Base-by-base conservation (phyloP, 2,329 filamentous ascomycete species). In the Fusarium proliferatum region DNA sequence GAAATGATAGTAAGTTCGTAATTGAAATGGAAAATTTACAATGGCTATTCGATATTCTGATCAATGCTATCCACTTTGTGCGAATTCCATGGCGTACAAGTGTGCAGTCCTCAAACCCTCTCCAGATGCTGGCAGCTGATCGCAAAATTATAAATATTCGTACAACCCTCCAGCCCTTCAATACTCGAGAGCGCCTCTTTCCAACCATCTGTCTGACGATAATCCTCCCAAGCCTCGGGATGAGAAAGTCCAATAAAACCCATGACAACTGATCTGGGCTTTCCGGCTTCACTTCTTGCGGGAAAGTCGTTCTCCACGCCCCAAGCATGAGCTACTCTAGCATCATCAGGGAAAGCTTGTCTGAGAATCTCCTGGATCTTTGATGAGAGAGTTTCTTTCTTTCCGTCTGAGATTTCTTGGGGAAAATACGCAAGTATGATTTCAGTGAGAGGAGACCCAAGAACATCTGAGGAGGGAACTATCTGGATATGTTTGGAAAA, bases 261-360 rank as follows among this genome's bases (percentile, higher is more conserved):
- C 51, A 72, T 56, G 0, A 72, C 45, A 39, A 64, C 34, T 12
- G 34, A 23, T 33, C 70, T 58, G 1, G 11, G 26, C 2, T 34
- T 13, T 3, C 63, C 60, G 4, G 62, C 17, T 26, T 57, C 46
- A 4, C 38, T 30, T 28, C 52, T 48, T 3, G 66, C 56, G 2
- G 60, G 68, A 17, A 71, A 71, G n/a, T 72, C 60, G 1, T 59
- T 64, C 23, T 72, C 58, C 3, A 72, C 6, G 3, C 59, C 34
- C 68, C 70, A 72, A 2, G 49, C 64, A 2, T 61, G 49, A 46
- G 59, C 60, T 6, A 72, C 19, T 13, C 6, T 19, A 2, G 3
- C 28, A 12, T 49, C 46, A 28, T 9, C 16, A 3, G n/a, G 11
- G 6, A 28, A 64, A 21, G 5, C 16, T 5, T 5, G 17, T 2